Evolutionary conservation across 345 rosid genomes (phyloP), one percentile per base, ranked within the genome.

Genomic region (Eucalyptus decipiens): DNA sequence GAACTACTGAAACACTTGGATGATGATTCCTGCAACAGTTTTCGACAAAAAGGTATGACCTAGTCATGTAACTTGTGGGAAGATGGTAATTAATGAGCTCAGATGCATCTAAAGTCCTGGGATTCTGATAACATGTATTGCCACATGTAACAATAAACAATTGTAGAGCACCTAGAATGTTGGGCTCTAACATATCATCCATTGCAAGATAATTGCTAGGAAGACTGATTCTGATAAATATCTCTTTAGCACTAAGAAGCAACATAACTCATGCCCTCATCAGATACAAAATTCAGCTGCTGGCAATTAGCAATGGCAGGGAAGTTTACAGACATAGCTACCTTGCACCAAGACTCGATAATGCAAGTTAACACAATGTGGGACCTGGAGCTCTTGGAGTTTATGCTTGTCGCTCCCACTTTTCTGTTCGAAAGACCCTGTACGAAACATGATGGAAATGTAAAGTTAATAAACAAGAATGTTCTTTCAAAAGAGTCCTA

Each of bases 321-420:
- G 47, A 42, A 21, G 28, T 76, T 76, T 76, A 34, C 40, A 40
- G 42, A 21, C 47, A 23, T 19, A 21, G 13, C 30, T 95, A 95
- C 98, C 98, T 95, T 96, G 94, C 97, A 94, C 98, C 98, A 96
- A 51, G 97, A 94, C 90, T 96, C 98, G 12, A 96, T 89, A 47
- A 94, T 88, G 51, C 96, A 94, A 50, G 98, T 93, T 81, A 95
- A 96, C n/a, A 95, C 94, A 89, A 96, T 92, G 87, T 98, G 99
- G 45, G 99, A 98, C 90, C 99, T 94, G 85, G 99, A 98, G 92
- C 99, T 97, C 95, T 96, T 97, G 67, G 99, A 97, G 91, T 97
- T 97, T 83, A 96, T 90, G 91, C 97, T 95, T 88, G 99, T 98
- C 87, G 98, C 96, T 92, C 99, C 99, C 92, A 98, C 98, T 92